Evolutionary conservation across 2,329 filamentous ascomycete species (phyloP).

Genomic region (Ampelomyces quisqualis): DNA sequence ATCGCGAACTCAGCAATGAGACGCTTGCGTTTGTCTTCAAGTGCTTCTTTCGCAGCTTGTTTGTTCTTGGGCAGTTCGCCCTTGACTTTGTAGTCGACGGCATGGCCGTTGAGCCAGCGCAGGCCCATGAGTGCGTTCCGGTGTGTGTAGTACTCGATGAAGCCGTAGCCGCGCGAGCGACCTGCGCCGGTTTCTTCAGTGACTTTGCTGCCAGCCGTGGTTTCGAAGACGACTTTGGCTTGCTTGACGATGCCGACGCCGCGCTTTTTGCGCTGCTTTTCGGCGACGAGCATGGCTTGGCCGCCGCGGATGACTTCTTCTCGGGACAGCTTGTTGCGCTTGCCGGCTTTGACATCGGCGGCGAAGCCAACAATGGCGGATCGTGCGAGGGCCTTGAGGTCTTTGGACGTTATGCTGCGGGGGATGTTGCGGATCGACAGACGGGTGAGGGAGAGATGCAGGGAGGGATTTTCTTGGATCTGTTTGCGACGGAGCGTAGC

Average conservation of each 20-base stretch:
- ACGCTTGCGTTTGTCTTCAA: slow-evolving; percentile 78
- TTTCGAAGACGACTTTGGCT: slow-evolving; percentile 93
- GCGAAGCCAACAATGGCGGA: slow-evolving; percentile 95
- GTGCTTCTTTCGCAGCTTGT: slow-evolving; percentile 43
- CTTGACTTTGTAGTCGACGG: slow-evolving; percentile 54
- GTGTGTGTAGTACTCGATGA: slow-evolving; percentile 94
- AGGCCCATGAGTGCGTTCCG: slow-evolving; percentile 93
- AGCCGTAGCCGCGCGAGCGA: slow-evolving; percentile 89
- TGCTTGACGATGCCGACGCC: slow-evolving; percentile 87
- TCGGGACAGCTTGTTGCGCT: slow-evolving; percentile 76
- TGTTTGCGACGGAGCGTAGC: slow-evolving; percentile 83
- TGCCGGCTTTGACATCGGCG: slow-evolving; percentile 77
- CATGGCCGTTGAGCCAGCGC: slow-evolving; percentile 84
- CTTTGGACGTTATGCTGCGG: slow-evolving; percentile 77
- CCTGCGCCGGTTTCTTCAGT: slow-evolving; percentile 74
- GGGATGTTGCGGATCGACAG: slow-evolving; percentile 91
- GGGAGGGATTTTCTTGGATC: slow-evolving; percentile 84
- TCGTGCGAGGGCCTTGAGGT: slow-evolving; percentile 85
- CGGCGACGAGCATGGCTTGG: slow-evolving; percentile 76
- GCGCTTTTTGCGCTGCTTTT: slow-evolving; percentile 75
- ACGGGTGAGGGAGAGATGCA: slow-evolving; percentile 86
- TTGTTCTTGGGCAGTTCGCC: slow-evolving; percentile 49
- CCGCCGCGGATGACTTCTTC: slow-evolving; percentile 83
- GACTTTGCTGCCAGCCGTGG: slow-evolving; percentile 79
- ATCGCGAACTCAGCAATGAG: slow-evolving; percentile 97